Conservation (phyloP, 768 basidiomycete species). For the Coprinellus micaceus region DNA sequence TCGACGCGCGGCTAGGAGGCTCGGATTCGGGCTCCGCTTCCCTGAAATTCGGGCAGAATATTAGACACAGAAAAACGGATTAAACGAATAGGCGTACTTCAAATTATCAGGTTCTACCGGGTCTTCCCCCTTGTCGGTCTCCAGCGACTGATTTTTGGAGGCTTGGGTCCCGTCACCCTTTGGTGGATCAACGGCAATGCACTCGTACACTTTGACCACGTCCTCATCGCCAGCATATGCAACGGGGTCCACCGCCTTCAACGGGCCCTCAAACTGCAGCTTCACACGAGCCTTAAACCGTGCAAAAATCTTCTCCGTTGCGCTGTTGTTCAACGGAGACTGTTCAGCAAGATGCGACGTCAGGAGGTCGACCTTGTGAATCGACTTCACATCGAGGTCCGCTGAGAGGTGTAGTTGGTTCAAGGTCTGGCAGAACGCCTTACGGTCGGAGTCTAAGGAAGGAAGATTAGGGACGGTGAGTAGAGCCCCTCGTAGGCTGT, state of each 20-base stretch:
- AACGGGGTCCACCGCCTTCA: slow-evolving; percentile 35
- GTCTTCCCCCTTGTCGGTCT: too few species aligned
- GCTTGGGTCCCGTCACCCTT: slow-evolving; percentile 6
- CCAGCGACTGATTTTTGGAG: too few species aligned
- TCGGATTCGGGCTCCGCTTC: neutral
- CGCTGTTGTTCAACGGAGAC: slow-evolving; percentile 53
- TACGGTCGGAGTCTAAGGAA: slow-evolving; percentile 53
- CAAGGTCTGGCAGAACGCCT: slow-evolving; percentile 60
- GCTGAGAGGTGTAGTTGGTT: slow-evolving; percentile 53
- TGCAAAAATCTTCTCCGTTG: slow-evolving; percentile 50
- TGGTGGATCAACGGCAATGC: slow-evolving; percentile 12
- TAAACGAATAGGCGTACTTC: too few species aligned
- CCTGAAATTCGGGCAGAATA: too few species aligned
- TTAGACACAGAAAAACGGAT: too few species aligned
- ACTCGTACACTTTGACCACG: slow-evolving; percentile 13
- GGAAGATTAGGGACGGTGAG: too few species aligned
- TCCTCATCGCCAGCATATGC: slow-evolving; percentile 36
- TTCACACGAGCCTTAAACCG: slow-evolving; percentile 48
- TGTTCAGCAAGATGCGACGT: slow-evolving; percentile 50
- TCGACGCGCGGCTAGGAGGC: neutral
- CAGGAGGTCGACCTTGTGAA: slow-evolving; percentile 47
- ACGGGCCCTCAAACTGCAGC: slow-evolving; percentile 39
- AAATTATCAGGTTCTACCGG: too few species aligned
- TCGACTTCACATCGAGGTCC: slow-evolving; percentile 30
- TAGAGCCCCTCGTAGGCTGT: too few species aligned